A percentile compares a stretch with the other conserved stretches of the same genome.
Evolutionary conservation across 2,329 filamentous ascomycete species (phyloP).

Genomic region (Penicillium brevicompactum): DNA sequence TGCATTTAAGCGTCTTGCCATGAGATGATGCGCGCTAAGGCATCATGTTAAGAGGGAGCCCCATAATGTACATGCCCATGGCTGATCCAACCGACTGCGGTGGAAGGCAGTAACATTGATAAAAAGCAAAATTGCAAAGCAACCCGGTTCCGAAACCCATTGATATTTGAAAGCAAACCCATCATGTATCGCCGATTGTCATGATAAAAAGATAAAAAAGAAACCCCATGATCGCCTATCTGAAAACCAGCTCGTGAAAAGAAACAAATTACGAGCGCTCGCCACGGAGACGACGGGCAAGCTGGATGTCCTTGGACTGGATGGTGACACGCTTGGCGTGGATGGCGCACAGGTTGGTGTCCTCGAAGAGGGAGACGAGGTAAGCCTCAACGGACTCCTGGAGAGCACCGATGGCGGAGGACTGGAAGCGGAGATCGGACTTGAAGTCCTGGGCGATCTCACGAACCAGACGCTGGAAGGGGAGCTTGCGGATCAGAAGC

Average conservation of each 20-base stretch:
- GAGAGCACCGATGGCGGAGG: constrained; percentile 92
- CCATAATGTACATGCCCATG: constrained; percentile 42
- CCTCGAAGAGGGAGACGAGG: constrained; percentile 96
- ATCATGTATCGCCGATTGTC: constrained; percentile 48
- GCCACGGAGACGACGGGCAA: constrained; percentile 91
- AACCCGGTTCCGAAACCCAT: constrained; percentile 43
- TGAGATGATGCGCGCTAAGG: constrained; percentile 34
- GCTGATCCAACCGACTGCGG: constrained; percentile 31
- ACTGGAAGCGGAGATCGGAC: constrained; percentile 96
- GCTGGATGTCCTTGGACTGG: constrained; percentile 90
- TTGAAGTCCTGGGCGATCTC: constrained; percentile 97
- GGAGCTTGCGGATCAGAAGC: constrained; percentile 93
- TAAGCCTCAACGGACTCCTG: constrained; percentile 99
- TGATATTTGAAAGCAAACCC: constrained; percentile 45
- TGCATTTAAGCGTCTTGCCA: constrained; percentile 39
- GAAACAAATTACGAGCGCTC: constrained; percentile 71
- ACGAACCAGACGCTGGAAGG: constrained; percentile 95
- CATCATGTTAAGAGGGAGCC: constrained; percentile 29
- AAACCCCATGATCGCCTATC: constrained; percentile 46
- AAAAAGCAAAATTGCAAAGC: constrained; percentile 35
- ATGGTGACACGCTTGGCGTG: constrained; percentile 99
- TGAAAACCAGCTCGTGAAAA: constrained; percentile 32
- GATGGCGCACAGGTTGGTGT: constrained; percentile 97
- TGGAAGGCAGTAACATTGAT: constrained; percentile 34
- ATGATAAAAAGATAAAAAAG: constrained; percentile 36